phyloP scores from a whole-genome alignment of 2,329 filamentous ascomycete genomes.

The Dactylellina haptotyla region DNA sequence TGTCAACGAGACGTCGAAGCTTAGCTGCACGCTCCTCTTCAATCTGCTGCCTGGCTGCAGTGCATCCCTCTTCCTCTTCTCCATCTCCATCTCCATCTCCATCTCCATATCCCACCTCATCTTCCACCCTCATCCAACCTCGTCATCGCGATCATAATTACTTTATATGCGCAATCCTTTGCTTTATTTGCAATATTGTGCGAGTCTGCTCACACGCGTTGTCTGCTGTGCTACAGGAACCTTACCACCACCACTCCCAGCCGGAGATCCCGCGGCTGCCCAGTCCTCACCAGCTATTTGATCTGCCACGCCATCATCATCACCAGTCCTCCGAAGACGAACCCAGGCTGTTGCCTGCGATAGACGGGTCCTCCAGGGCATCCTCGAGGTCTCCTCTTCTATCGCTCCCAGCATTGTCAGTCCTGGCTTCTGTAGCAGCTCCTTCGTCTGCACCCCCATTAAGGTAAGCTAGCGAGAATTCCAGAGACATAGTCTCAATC shows the following conservation, averaged over 20 bases:
- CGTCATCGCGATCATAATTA: neutral
- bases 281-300: constrained; percentile 49
- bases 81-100: neutral
- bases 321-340: constrained; percentile 36
- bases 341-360: constrained; percentile 52
- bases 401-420: constrained; percentile 55
- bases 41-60: neutral
- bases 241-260: constrained; percentile 54
- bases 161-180: too few species aligned
- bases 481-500: neutral
- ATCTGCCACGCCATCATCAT: constrained; percentile 47
- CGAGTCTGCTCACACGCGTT: constrained; percentile 13
- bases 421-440: constrained; percentile 58
- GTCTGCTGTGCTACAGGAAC: constrained; percentile 39
- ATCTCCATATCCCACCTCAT: neutral
- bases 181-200: too few species aligned
- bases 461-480: constrained; percentile 55
- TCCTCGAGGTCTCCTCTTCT: constrained; percentile 58
- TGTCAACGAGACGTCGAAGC: neutral
- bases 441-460: constrained; percentile 56
- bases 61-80: neutral
- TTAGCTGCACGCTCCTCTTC: constrained; percentile 1
- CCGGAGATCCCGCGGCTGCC: constrained; percentile 49
- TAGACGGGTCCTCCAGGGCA: constrained; percentile 56
- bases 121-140: neutral